phyloP scores from a whole-genome alignment of 352 stramenopile species.

The Paralagenidium karlingii region DNA sequence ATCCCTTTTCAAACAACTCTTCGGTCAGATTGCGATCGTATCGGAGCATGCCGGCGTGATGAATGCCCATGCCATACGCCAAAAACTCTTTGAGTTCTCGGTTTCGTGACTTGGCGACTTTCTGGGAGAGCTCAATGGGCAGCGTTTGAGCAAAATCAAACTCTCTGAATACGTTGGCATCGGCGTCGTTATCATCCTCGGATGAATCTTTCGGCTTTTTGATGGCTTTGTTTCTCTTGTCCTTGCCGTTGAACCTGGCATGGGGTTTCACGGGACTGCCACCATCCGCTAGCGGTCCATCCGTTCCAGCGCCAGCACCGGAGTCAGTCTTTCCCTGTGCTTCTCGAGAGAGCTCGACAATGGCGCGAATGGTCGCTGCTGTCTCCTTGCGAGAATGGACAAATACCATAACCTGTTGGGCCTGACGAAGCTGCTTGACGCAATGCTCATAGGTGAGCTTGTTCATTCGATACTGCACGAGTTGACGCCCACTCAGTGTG shows the following conservation, averaged over 20 bases:
- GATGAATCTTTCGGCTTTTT: no score
- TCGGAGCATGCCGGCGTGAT: conserved; percentile 97
- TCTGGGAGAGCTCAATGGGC: conserved; percentile 35
- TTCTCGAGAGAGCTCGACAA: conserved; percentile 81
- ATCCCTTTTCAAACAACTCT: conserved; percentile 94
- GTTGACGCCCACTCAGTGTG: conserved; percentile 34
- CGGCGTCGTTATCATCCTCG: conserved; percentile 22
- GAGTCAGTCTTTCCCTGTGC: no score
- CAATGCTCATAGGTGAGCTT: conserved; percentile 68
- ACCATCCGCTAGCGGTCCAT: conserved; percentile 7
- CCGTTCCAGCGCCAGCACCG: conserved; percentile 12
- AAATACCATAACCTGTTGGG: conserved; percentile 97
- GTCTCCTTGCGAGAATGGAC: conserved; percentile 99
- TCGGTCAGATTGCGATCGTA: conserved; percentile 93
- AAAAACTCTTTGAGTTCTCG: conserved; percentile 92
- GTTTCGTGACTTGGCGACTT: conserved; percentile 90
- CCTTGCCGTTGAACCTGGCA: no score
- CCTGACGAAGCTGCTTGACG: conserved; percentile 40
- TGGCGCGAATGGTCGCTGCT: conserved; percentile 85
- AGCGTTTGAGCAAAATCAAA: conserved; percentile 28
- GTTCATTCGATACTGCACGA: conserved; percentile 77
- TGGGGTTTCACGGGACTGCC: conserved; percentile 1
- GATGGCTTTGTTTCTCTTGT: no score
- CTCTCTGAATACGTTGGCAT: conserved; percentile 28
- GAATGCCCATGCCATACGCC: conserved; percentile 91